Base-by-base conservation (phyloP, 208 protist species). In the Wallacemonas rigidus region DNA sequence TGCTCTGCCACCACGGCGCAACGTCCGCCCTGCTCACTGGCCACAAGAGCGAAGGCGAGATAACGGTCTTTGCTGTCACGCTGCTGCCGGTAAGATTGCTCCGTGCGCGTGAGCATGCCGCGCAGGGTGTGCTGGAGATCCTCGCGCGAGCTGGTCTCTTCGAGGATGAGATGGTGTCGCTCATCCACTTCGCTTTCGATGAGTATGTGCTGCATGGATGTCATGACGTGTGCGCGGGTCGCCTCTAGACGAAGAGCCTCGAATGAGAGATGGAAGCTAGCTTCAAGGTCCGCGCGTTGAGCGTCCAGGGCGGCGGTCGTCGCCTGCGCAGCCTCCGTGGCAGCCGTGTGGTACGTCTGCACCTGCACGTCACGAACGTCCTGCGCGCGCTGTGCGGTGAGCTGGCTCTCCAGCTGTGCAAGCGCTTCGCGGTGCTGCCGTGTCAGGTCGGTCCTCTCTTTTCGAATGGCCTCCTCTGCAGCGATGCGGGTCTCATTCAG, bases 361-460 rank as follows among this genome's bases (percentile, higher is more conserved):
- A 0, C 26, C 26, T 26, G 0, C 26, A 26, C 26, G 26, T 26
- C 26, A 26, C 26, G 26, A 26, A 26, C 26, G 38, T 62, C 56
- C 4, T 38, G 26, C 56, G 17, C 57, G 53, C 47, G 35, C n/a
- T 73, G n/a, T 8, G 26, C 3, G 11, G 5, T 35, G 38, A 58
- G 54, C 45, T 53, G 54, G 14, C 54, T 58, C 55, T 63, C 26
- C 38, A 48, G 7, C 14, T 67, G 26, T n/a, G 8, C 14, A 15
- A 69, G 38, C 38, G 40, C 54, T 14, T 69, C 57, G n/a, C 38
- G 57, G 38, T 63, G 57, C n/a, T 63, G n/a, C n/a, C 17, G 57
- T 26, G 26, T 26, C 26, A 26, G 26, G 26, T 26, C 26, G 26
- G 26, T 26, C 0, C 26, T 26, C 26, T 26, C 26, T 26, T 26